Evolutionary conservation across 495 filamentous ascomycete species (phyloP).

Genomic region (Tetracladium setigerum): DNA sequence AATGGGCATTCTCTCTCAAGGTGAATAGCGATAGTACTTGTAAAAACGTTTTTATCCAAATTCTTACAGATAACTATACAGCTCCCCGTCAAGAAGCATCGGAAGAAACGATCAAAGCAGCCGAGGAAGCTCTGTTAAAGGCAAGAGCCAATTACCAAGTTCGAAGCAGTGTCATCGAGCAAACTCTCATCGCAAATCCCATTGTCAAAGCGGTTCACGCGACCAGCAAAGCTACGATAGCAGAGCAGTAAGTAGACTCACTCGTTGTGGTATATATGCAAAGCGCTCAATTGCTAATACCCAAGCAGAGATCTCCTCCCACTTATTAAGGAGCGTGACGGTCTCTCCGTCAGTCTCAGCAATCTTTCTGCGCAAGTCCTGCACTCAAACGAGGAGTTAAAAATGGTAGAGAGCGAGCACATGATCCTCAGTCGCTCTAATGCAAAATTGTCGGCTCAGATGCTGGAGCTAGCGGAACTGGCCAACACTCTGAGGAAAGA

Average conservation of each 20-base stretch:
- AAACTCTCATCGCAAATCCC: slow-evolving; percentile 60
- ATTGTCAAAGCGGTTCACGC: slow-evolving; percentile 69
- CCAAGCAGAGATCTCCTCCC: slow-evolving; percentile 52
- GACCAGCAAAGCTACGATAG: slow-evolving; percentile 52
- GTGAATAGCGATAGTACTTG: slow-evolving; percentile 6
- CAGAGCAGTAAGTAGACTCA: slow-evolving; percentile 52
- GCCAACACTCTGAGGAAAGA: slow-evolving; percentile 43
- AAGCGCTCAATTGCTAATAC: slow-evolving; percentile 2
- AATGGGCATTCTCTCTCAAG: slow-evolving; percentile 28
- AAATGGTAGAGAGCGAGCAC: slow-evolving; percentile 47
- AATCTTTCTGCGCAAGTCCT: slow-evolving; percentile 45
- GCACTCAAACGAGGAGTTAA: slow-evolving; percentile 38
- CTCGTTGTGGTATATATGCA: neutral
- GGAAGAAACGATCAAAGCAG: slow-evolving; percentile 41
- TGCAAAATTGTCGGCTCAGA: slow-evolving; percentile 47
- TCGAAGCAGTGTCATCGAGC: slow-evolving; percentile 57
- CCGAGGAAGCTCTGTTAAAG: slow-evolving; percentile 59
- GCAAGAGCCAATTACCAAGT: slow-evolving; percentile 61
- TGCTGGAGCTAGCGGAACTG: slow-evolving; percentile 53
- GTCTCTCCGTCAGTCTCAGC: slow-evolving; percentile 50
- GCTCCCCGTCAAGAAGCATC: slow-evolving; percentile 17
- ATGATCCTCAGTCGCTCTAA: slow-evolving; percentile 49
- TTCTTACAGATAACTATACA: slow-evolving; percentile 6
- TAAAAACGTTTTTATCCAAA: slow-evolving; percentile 2
- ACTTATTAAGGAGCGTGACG: slow-evolving; percentile 59